Base-by-base conservation (phyloP, 2,329 filamentous ascomycete species). In the Massarina eburnea region DNA sequence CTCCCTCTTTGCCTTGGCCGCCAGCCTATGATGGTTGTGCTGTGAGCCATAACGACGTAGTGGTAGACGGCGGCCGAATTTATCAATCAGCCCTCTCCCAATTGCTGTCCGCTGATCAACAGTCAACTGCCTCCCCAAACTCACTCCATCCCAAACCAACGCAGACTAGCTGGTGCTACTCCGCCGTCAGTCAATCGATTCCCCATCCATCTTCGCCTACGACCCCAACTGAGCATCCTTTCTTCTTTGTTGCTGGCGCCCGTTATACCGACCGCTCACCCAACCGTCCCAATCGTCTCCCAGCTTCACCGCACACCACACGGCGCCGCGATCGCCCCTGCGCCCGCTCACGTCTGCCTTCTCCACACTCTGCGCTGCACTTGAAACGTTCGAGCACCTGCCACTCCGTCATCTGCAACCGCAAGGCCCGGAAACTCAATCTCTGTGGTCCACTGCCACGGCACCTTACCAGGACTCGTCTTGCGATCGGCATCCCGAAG, bases 351-450 rank as follows among this genome's bases (percentile, higher is more conserved):
- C 40, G 47, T 47, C 47, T 48, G 45, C 51, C 51, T 66, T 68
- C 62, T 57, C 62, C 65, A 67, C 64, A 61, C 57, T 56, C 53
- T 57, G 47, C 54, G 47, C 47, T 55, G 51, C 55, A 60, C 57
- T 59, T 70, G 67, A 70, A 71, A 70, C 68, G 62, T 62, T 62
- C 59, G 59, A 65, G 56, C 64, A 57, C 54, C 62, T 64, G 54
- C 60, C 60, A 58, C 56, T 54, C 59, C 56, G 57, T 62, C 58
- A 62, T 55, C 58, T 54, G 61, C 63, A 48, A 53, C 55, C 57
- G 55, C 57, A 49, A 43, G 26, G 14, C 54, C 48, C 48, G 33
- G 45, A 53, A 54, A 52, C 49, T 47, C 55, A 64, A 67, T 69
- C 65, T 68, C 60, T 61, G 59, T 66, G 62, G 58, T 58, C 64